phyloP scores from a whole-genome alignment of 164 flowering plant species.

The Berberis vulgaris region DNA sequence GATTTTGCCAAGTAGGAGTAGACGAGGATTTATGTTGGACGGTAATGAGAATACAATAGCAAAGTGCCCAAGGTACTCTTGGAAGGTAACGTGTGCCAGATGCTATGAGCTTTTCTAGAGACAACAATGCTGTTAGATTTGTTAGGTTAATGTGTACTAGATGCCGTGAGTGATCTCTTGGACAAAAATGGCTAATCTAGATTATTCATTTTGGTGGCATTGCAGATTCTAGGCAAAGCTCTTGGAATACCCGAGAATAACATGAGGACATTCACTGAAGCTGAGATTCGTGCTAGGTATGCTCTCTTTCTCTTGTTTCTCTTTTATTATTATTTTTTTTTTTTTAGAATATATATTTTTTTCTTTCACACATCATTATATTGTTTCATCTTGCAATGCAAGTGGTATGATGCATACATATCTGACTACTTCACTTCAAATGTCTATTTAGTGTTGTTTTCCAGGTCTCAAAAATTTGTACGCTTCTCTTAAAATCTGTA shows the following conservation, averaged over 20 bases:
- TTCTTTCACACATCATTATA: neutral
- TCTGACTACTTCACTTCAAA: neutral
- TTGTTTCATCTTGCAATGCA: neutral
- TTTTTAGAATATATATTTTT: neutral
- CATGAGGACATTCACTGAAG: slow-evolving; percentile 82
- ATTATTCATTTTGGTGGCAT: slow-evolving; percentile 3
- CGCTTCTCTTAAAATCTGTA: slow-evolving; percentile 66
- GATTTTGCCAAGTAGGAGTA: too few relatives aligned
- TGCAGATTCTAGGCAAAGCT: slow-evolving; percentile 79
- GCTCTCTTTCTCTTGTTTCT: slow-evolving; percentile 9
- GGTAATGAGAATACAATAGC: too few relatives aligned
- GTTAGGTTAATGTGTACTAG: neutral
- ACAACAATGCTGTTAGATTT: neutral
- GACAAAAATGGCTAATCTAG: neutral
- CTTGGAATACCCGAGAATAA: slow-evolving; percentile 82
- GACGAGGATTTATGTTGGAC: too few relatives aligned
- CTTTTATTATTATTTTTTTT: neutral
- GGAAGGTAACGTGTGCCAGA: too few relatives aligned
- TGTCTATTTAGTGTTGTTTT: slow-evolving; percentile 55
- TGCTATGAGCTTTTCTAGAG: too few relatives aligned
- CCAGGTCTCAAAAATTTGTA: slow-evolving; percentile 88
- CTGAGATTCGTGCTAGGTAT: slow-evolving; percentile 98
- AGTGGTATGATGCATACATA: neutral
- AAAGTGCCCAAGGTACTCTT: too few relatives aligned
- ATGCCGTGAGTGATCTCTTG: neutral